phyloP scores from a whole-genome alignment of 441 rosid genomes.

The Populus hybrid region DNA sequence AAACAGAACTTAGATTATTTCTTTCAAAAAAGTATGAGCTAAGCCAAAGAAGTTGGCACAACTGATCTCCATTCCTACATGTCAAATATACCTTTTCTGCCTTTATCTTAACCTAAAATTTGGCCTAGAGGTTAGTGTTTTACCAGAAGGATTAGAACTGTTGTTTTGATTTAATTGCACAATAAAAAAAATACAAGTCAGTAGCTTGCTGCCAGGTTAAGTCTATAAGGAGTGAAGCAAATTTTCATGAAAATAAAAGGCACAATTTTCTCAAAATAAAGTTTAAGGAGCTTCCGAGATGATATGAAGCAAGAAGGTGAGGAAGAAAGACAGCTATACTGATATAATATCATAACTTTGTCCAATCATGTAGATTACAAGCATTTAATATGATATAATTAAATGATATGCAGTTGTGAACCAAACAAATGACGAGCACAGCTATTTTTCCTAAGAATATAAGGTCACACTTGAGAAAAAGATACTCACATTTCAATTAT shows the following conservation, averaged over 20 bases:
- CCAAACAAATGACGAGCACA: too few relatives aligned
- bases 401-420: background rate
- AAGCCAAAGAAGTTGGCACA: too few relatives aligned
- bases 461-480: background rate
- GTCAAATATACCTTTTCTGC: too few relatives aligned
- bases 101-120: too few relatives aligned
- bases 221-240: background rate
- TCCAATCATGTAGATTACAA: background rate
- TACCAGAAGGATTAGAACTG: too few relatives aligned
- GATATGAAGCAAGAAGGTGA: background rate
- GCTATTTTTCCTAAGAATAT: background rate
- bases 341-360: background rate
- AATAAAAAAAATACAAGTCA: background rate
- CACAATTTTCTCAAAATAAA: background rate
- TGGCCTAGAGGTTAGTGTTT: too few relatives aligned
- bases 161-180: background rate
- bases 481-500: slow-evolving; percentile 77
- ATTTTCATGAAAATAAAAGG: background rate
- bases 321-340: background rate
- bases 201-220: background rate
- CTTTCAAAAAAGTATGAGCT: too few relatives aligned
- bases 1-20: too few relatives aligned
- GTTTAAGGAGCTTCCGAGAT: background rate
- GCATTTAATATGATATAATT: background rate
- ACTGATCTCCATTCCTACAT: too few relatives aligned